Base-by-base conservation (phyloP, 371 early-diverging fungal genomes). In the Mucor lusitanicus region DNA sequence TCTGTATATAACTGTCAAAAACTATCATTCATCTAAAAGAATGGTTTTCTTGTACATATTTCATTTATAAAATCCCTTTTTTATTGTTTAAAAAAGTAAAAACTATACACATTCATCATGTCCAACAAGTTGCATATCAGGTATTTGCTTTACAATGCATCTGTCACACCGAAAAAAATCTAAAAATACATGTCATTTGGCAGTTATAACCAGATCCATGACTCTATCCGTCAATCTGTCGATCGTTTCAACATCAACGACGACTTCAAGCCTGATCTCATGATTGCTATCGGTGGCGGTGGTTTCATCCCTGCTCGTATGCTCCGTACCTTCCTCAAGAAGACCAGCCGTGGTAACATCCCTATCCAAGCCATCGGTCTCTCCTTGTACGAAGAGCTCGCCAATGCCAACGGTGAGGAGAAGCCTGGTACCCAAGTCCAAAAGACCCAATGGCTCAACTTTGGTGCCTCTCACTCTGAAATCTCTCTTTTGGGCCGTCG, bases 391-490 rank as follows among this genome's bases (percentile, higher is more conserved):
- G 92, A 92, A 68, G 91, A 92, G 67, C 77, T 92, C 23, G 67
- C 77, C 21, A 75, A 80, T 61, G 68, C 69, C 15, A 65, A 71
- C 17, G 67, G 67, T 15, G 65, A 66, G 50, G 69, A 72, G 19
- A 64, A 39, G 25, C 72, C 72, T 7, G 72, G 72, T 53, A 78
- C 78, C 13, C 81, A 86, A 67, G 92, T 92, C 1, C 84, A 85
- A 78, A 92, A 92, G 84, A 91, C 91, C 6, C 92, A 92, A 65
- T 92, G 92, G 92, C 85, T 92, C 58, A 90, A 91, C 73, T 89
- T 90, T 78, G 88, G 85, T 44, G 85, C 86, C 13, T 72, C 79
- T 50, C 83, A 85, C 61, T 83, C 87, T 4, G 83, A 87, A 17
- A 78, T 79, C 6, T 81, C 83, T 25, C 75, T 92, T 19, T 69